Evolutionary conservation across 1,284 basidiomycete genomes (phyloP).

Genomic region (Volvariella volvacea): DNA sequence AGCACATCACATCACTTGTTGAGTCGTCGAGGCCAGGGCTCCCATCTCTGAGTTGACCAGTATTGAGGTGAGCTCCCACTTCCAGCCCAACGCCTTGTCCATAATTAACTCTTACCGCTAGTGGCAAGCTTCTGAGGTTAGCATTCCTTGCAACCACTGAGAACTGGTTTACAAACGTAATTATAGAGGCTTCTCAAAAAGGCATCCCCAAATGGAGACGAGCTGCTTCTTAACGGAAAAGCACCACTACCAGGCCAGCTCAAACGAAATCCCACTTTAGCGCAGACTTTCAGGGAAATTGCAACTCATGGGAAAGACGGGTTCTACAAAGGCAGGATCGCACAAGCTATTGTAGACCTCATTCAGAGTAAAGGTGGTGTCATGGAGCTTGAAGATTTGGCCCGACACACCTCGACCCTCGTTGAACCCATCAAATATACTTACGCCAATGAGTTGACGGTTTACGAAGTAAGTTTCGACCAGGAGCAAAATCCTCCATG

Average conservation of each 20-base stretch:
- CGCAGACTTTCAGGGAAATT: conserved; percentile 76
- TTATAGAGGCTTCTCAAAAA: conserved; percentile 57
- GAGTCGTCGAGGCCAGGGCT: conserved; percentile 34
- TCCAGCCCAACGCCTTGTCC: neutral
- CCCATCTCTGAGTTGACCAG: conserved; percentile 79
- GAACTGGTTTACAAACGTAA: conserved; percentile 2
- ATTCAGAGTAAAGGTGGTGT: conserved; percentile 81
- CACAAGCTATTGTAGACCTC: conserved; percentile 84
- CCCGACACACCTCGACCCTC: conserved; percentile 69
- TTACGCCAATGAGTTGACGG: conserved; percentile 74
- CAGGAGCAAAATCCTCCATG: neutral
- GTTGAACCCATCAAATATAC: conserved; percentile 90
- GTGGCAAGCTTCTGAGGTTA: conserved; percentile 71
- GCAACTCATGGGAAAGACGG: conserved; percentile 82
- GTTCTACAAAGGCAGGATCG: conserved; percentile 88
- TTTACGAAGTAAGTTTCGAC: conserved; percentile 65
- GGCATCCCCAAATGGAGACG: conserved; percentile 76
- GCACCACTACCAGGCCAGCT: conserved; percentile 78
- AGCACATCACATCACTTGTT: neutral
- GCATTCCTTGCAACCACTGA: neutral
- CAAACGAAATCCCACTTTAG: conserved; percentile 75
- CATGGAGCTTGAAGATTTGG: conserved; percentile 87
- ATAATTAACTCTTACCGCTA: conserved; percentile 21
- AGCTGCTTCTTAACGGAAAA: conserved; percentile 80
- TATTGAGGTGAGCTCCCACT: conserved; percentile 35